Conservation (phyloP, 768 basidiomycete species). For the Amanita fuliginea region DNA sequence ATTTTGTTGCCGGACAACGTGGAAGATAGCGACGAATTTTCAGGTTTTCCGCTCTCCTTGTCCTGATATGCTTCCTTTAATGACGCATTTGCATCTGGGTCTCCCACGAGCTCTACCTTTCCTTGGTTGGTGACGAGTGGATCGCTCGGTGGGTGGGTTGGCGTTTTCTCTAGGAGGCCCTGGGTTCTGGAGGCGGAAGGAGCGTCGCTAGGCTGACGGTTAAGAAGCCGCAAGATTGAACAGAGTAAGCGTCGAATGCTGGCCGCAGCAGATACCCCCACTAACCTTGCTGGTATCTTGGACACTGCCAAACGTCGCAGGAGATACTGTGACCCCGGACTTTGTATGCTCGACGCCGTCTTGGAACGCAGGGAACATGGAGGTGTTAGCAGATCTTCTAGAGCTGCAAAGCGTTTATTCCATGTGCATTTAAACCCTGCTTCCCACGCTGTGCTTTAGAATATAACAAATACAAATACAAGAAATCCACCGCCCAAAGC, state of each 20-base stretch:
- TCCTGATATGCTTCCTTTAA: background rate
- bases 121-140: background rate
- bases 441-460: slow-evolving; percentile 5
- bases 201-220: background rate
- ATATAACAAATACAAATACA: slow-evolving; percentile 2
- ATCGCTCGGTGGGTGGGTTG: background rate
- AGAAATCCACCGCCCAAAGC: background rate
- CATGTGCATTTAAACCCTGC: slow-evolving; percentile 1
- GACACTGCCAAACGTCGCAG: background rate
- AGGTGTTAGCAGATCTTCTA: background rate
- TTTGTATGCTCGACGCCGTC: background rate
- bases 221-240: background rate
- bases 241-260: background rate
- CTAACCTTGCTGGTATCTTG: background rate
- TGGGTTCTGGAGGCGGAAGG: background rate
- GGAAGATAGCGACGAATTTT: slow-evolving; percentile 17
- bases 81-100: background rate
- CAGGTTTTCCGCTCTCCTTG: slow-evolving; percentile 12
- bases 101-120: background rate
- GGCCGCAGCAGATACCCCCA: background rate
- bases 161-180: background rate
- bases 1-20: slow-evolving; percentile 12
- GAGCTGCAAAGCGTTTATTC: slow-evolving; percentile 1
- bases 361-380: slow-evolving; percentile 2
- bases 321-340: background rate